Percentiles rank a stretch among this genome's conserved stretches.
Conservation (phyloP, 257 asterid species). For the Ballota nigra region DNA sequence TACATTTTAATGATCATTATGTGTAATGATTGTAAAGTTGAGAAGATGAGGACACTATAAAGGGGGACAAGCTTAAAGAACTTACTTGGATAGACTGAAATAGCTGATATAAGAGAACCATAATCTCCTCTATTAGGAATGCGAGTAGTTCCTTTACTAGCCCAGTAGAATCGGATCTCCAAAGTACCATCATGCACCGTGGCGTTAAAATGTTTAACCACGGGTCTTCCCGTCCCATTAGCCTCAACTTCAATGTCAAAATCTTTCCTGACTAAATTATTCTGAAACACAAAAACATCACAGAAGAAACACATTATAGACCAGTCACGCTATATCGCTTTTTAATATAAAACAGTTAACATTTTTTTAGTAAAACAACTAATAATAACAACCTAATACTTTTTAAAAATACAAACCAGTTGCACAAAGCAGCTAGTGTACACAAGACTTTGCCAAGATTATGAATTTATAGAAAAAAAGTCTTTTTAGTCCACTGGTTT, state of each 20-base stretch:
- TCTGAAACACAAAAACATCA: constrained; percentile 43
- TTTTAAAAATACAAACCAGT: neutral
- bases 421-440: neutral
- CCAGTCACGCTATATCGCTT: too few species aligned
- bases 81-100: constrained; percentile 75
- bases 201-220: constrained; percentile 44
- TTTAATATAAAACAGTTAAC: too few species aligned
- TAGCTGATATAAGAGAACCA: constrained; percentile 88
- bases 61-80: neutral
- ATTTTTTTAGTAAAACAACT: neutral
- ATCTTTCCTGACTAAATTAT: constrained; percentile 49
- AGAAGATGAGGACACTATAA: neutral
- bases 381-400: neutral
- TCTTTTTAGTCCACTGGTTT: neutral
- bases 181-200: constrained; percentile 49
- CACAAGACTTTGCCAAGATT: neutral
- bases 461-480: too few species aligned
- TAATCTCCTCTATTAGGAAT: constrained; percentile 74
- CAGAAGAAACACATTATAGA: neutral
- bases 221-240: constrained; percentile 57
- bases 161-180: constrained; percentile 84
- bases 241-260: constrained; percentile 75
- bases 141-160: constrained; percentile 86
- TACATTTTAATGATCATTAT: neutral
- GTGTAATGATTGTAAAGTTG: neutral